Base-by-base conservation (phyloP, 2,329 filamentous ascomycete genomes). In the Alternaria consortialis region DNA sequence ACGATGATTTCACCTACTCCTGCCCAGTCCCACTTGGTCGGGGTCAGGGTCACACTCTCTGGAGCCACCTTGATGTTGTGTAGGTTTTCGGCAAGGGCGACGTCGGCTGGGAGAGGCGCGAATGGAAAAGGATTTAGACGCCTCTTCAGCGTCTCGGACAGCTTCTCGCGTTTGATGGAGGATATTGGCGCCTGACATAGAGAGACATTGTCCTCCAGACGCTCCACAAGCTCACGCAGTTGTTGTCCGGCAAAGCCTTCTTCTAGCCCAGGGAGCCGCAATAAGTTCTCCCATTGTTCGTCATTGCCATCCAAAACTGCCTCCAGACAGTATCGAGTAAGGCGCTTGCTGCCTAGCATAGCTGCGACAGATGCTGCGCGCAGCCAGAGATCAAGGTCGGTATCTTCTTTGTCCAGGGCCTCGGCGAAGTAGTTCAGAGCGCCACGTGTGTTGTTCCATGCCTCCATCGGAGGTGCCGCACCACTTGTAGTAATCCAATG, bases 371-470 rank as follows among this genome's bases (percentile, higher is more conserved):
- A 84, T 20, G 86, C 84, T 23, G 85, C 83, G 64, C 86, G 85
- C 60, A 87, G 82, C 88, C 88, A 90, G 23, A 90, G 77, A 68
- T 90, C 87, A 39, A 88, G 76, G 68, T 90, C 88, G 5, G 85
- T 84, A 62, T 90, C 87, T 72, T 90, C 88, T 56, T 87, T 86
- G 71, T 90, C 87, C 57, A 90, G 76, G 1, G 88, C 87, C 65
- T 88, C 83, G 4, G 86, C 85, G 64, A 90, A 89, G 60, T 84
- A 83, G 39, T 78, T 71, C 17, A 90, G 73, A 1, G 82, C 80
- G 15, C 64, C 63, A 15, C 66, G 56, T 12, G 74, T 64, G 34
- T 73, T 71, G 36, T 55, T 63, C 60, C 70, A 65, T 32, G 58
- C 65, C 17, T 74, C 64, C 32, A 65, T 56, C 31, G 80, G 81